Conservation (phyloP, 2,329 filamentous ascomycete genomes). For the Ambrosiella cleistominuta region DNA sequence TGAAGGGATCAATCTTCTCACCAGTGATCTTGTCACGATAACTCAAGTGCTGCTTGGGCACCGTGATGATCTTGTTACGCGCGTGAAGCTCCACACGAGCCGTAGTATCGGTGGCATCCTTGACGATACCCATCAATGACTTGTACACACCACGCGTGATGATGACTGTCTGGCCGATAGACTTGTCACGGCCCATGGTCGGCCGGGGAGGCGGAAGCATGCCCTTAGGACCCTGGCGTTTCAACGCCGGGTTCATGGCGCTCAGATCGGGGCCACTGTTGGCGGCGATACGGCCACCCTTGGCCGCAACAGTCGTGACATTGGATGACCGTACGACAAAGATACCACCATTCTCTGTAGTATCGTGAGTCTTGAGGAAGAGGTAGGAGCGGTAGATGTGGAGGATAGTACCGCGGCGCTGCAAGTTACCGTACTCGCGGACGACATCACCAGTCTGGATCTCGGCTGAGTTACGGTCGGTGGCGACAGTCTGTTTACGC, state of each 20-base stretch:
- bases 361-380: constrained; percentile 71
- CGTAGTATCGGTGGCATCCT: constrained; percentile 73
- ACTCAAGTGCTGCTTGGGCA: constrained; percentile 63
- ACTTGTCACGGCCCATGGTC: constrained; percentile 55
- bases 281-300: constrained; percentile 58
- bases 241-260: constrained; percentile 82
- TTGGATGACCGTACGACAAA: constrained; percentile 76
- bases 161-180: constrained; percentile 81
- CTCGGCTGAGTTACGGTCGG: constrained; percentile 83
- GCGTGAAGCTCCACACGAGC: constrained; percentile 87
- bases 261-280: constrained; percentile 57
- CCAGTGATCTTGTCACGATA: constrained; percentile 76
- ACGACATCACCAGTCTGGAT: constrained; percentile 84
- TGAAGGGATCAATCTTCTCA: constrained; percentile 54
- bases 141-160: constrained; percentile 81
- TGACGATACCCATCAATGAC: constrained; percentile 84
- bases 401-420: constrained; percentile 71
- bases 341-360: constrained; percentile 72
- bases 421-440: constrained; percentile 74
- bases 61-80: constrained; percentile 77
- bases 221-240: constrained; percentile 38
- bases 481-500: constrained; percentile 71
- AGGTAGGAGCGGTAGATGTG: constrained; percentile 89
- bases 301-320: constrained; percentile 81
- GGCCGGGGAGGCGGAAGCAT: constrained; percentile 53